Conservation (phyloP, 805 yeast genomes). For the Candida morakotiae region DNA sequence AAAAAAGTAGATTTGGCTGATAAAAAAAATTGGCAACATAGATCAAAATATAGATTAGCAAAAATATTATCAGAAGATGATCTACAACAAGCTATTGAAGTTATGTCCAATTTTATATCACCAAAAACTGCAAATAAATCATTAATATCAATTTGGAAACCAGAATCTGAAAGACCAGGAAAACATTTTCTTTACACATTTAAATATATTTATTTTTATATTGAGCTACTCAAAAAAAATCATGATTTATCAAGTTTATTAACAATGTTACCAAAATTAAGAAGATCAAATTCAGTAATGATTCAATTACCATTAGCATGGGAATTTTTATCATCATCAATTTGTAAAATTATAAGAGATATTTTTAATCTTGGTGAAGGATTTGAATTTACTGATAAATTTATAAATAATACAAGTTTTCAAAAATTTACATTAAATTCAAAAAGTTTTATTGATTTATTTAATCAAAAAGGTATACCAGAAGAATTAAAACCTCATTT, state of each 20-base stretch:
- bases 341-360: constrained; percentile 49
- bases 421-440: constrained; percentile 40
- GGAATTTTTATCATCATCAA: constrained; percentile 54
- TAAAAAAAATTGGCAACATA: constrained; percentile 89
- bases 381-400: constrained; percentile 47
- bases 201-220: constrained; percentile 62
- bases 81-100: constrained; percentile 57
- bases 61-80: constrained; percentile 53
- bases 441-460: constrained; percentile 22
- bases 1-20: constrained; percentile 52
- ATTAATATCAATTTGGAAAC: constrained; percentile 87
- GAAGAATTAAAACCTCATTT: constrained; percentile 34
- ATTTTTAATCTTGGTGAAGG: constrained; percentile 38
- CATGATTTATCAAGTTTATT: constrained; percentile 59
- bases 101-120: constrained; percentile 60
- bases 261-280: constrained; percentile 63
- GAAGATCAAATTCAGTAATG: constrained; percentile 78
- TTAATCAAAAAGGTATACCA: constrained; percentile 30
- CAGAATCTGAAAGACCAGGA: constrained; percentile 88
- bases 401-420: constrained; percentile 43
- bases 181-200: constrained; percentile 79
- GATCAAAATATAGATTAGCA: constrained; percentile 73
- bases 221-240: constrained; percentile 49
- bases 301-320: constrained; percentile 58
- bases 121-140: constrained; percentile 66